Percentiles rank a stretch among this genome's conserved stretches.
These are phyloP conservation scores for Penicillium frequentans DNA, from an alignment of 2,329 filamentous ascomycete genomes.

Conservation along the genomic window DNA sequence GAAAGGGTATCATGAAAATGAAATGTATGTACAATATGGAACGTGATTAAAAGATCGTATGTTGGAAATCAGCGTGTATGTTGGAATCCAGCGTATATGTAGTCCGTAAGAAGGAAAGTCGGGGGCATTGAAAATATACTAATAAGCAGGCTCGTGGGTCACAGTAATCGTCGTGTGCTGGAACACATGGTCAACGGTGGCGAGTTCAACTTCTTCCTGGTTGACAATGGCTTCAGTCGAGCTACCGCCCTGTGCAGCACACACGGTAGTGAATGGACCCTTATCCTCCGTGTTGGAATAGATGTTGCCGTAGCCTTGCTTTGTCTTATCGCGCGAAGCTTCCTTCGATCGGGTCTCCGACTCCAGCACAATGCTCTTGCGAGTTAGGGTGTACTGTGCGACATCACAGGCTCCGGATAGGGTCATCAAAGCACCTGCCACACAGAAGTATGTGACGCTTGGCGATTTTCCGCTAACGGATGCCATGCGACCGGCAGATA, in stretches of 20 bases:
- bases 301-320: slow-evolving; percentile 1
- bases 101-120: background rate
- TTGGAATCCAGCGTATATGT: background rate
- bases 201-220: slow-evolving; percentile 2
- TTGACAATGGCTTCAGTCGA: slow-evolving; percentile 13
- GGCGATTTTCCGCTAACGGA: slow-evolving; percentile 27
- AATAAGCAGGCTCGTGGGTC: slow-evolving; percentile 13
- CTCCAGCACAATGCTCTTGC: slow-evolving; percentile 14
- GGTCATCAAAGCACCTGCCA: slow-evolving; percentile 54
- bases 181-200: slow-evolving; percentile 13
- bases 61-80: background rate
- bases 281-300: slow-evolving; percentile 8
- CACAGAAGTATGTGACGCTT: slow-evolving; percentile 43
- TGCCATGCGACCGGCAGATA: slow-evolving; percentile 47
- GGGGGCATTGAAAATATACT: background rate
- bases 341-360: slow-evolving; percentile 15
- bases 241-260: slow-evolving; percentile 5
- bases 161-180: slow-evolving; percentile 17
- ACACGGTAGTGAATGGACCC: slow-evolving; percentile 10
- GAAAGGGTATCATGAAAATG: background rate
- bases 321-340: slow-evolving; percentile 6
- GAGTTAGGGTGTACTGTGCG: slow-evolving; percentile 50
- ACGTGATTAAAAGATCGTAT: background rate
- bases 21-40: background rate
- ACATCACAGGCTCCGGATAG: slow-evolving; percentile 58